Base-by-base conservation (phyloP, 2,329 filamentous ascomycete species). In the Chrysosphaeria jannelii region DNA sequence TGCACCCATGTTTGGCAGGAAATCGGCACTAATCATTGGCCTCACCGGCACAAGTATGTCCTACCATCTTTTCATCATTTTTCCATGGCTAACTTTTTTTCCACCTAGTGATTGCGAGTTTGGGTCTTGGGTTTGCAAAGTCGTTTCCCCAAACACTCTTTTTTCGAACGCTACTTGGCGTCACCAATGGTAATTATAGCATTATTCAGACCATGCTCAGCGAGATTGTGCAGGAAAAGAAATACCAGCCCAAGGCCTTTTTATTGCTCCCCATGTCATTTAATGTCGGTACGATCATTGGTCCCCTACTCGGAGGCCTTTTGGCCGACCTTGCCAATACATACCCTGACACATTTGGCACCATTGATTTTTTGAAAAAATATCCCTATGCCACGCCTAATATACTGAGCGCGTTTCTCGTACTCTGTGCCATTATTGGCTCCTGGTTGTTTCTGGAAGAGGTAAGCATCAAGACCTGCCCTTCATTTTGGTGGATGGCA, bases 21-120 rank as follows among this genome's bases (percentile, higher is more conserved):
- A 89, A 42, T 57, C 54, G 10, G 71, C 85, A 9, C 49, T 90
- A 10, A 44, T 88, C 25, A 61, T 88, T 25, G 76, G 78, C 0
- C 44, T 89, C 14, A 35, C 62, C 3, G 76, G 76, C 0, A 76
- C 54, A 6, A 36, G 49, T 49, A 34, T 37, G 8, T 16, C 10
- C 19, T 10, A n/a, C 3, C 12, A 10, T 3, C 16, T 18, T 18
- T 7, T 18, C n/a, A n/a, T 18, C 7, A 18, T 18, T 6, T 2
- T 10, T n/a, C n/a, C n/a, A n/a, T n/a, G n/a, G n/a, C n/a, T n/a
- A n/a, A n/a, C n/a, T n/a, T n/a, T n/a, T n/a, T n/a, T 3, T 15
- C 10, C 19, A 2, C 13, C 8, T 20, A 41, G 43, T 46, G 29
- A 38, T 70, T 4, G 66, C 64, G 2, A 59, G 55, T 29, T 32